Conservation (phyloP, 164 flowering plant species). For the Taxillus chinensis region DNA sequence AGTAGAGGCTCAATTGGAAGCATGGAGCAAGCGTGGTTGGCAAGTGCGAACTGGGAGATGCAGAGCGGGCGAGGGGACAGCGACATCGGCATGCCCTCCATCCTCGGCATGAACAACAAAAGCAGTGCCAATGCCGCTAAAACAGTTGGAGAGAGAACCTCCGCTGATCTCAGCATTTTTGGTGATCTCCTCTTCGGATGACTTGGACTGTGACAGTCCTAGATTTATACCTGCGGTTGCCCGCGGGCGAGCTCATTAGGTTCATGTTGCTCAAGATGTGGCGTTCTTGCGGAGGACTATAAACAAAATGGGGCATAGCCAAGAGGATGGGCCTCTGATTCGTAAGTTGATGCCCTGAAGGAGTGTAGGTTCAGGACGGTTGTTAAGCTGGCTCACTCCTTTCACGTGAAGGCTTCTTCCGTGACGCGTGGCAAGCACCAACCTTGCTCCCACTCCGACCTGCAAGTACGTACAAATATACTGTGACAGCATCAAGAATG, state of each 20-base stretch:
- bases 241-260: background rate
- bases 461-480: too few relatives aligned
- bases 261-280: too few relatives aligned
- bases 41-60: constrained; percentile 30
- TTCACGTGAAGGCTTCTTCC: constrained; percentile 14
- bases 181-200: too few relatives aligned
- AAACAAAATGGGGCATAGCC: background rate
- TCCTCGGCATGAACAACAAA: background rate
- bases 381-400: constrained; percentile 9
- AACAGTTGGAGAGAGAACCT: background rate
- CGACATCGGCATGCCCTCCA: background rate
- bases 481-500: too few relatives aligned
- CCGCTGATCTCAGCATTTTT: constrained; percentile 9
- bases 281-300: background rate
- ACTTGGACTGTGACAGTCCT: background rate
- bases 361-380: constrained; percentile 1
- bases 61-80: constrained; percentile 25
- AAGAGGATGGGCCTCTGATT: constrained; percentile 8
- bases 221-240: constrained; percentile 1
- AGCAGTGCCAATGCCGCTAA: background rate
- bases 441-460: too few relatives aligned
- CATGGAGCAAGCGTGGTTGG: constrained; percentile 31
- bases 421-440: background rate
- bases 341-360: constrained; percentile 7
- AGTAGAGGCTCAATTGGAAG: constrained; percentile 14